These are phyloP conservation scores for Ploettnerulaceae sp. DNA, from an alignment of 2,329 filamentous ascomycete species.

Conservation along the genomic window DNA sequence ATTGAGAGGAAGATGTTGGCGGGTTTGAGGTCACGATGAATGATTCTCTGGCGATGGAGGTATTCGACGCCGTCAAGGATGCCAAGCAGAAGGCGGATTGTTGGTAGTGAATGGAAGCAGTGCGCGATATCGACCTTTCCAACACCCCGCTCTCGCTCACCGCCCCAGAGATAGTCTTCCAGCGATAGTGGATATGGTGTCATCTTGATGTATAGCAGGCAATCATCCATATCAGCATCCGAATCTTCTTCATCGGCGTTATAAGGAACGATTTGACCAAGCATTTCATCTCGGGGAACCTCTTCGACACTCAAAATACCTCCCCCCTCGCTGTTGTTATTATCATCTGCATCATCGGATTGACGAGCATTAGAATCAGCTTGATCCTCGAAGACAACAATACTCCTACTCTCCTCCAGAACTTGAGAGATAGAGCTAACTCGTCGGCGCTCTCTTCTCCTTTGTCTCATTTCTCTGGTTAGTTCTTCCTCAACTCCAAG, in stretches of 20 bases:
- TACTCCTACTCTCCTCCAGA: not conserved
- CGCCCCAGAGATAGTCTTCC: slow-evolving; percentile 49
- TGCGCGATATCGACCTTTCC: slow-evolving; percentile 38
- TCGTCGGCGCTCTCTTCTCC: slow-evolving; percentile 1
- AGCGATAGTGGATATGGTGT: slow-evolving; percentile 56
- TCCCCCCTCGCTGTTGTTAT: not conserved
- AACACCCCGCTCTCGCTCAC: slow-evolving; percentile 12
- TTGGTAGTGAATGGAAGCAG: slow-evolving; percentile 57
- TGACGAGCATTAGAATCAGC: too few species aligned
- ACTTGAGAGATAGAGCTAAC: not conserved
- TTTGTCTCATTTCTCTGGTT: not conserved
- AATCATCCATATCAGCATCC: slow-evolving; percentile 1
- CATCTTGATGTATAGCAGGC: slow-evolving; percentile 34
- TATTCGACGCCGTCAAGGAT: slow-evolving; percentile 62
- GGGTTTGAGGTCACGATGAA: slow-evolving; percentile 65
- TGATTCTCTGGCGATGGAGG: slow-evolving; percentile 54
- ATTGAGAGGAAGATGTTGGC: slow-evolving; percentile 61
- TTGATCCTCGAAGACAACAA: slow-evolving; percentile 2
- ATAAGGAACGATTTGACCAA: not conserved
- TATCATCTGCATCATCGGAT: not conserved
- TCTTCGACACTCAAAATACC: not conserved
- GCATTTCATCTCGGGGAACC: not conserved
- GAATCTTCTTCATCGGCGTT: slow-evolving; percentile 14
- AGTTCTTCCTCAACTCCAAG: not conserved
- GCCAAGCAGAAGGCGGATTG: slow-evolving; percentile 51